Evolutionary conservation across 176 grass and related monocot species (phyloP).

Genomic region (Panicum miliaceum): DNA sequence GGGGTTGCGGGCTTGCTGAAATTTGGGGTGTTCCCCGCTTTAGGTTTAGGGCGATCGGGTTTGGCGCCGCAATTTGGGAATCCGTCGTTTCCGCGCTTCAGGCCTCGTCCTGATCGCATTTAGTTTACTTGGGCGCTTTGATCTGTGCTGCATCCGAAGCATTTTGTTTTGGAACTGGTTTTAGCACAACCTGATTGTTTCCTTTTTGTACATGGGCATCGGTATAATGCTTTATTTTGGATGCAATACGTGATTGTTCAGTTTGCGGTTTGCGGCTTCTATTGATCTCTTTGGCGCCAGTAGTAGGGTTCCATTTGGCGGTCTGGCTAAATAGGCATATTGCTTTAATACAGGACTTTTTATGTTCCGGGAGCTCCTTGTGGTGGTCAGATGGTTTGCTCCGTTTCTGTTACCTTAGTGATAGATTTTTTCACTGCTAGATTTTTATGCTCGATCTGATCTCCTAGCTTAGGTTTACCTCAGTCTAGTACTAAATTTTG

Average conservation of each 20-base stretch:
- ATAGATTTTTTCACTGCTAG: neutral
- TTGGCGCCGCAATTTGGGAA: conserved; percentile 14
- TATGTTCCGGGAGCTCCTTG: neutral
- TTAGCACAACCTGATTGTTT: neutral
- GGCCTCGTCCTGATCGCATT: conserved; percentile 1
- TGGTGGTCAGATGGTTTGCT: neutral
- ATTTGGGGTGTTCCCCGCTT: conserved; percentile 17
- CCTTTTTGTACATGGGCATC: neutral
- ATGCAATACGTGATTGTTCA: neutral
- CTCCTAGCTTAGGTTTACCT: neutral
- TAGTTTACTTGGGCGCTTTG: neutral
- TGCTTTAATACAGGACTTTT: neutral
- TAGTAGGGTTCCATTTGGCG: conserved; percentile 1
- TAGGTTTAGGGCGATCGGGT: conserved; percentile 27
- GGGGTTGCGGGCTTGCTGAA: neutral
- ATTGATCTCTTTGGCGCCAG: neutral
- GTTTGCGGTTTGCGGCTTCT: neutral
- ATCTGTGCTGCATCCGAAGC: neutral
- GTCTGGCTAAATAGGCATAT: neutral
- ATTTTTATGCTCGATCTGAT: neutral
- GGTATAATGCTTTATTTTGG: neutral
- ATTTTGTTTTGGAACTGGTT: neutral
- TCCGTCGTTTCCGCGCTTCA: neutral
- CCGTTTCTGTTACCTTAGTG: neutral
- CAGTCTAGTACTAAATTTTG: neutral